Base-by-base conservation (phyloP, 2,329 filamentous ascomycete genomes). In the Clonostachys chloroleuca region DNA sequence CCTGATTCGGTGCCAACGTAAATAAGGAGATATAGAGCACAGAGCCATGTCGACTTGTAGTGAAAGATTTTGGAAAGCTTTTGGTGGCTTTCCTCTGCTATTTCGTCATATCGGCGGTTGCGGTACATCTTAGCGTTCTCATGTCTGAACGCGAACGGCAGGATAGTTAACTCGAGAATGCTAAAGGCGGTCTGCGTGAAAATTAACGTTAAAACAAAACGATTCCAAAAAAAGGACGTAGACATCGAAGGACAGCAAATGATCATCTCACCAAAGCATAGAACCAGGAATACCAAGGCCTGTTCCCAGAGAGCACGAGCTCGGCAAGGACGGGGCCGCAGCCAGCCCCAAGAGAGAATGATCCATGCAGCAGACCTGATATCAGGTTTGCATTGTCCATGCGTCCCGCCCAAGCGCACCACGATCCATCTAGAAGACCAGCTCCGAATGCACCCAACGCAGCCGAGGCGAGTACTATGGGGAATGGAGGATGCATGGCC, bases 331-430 rank as follows among this genome's bases (percentile, higher is more conserved):
- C 7, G 3, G 36, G 36, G 36, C 36, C 17, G 14, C 14, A 39
- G 36, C 14, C 36, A 8, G 36, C 36, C 14, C 36, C 36, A 18
- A 39, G 14, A 18, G 36, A 39, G 17, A 39, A 39, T 12, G 36
- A 39, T n/a, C 36, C 36, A n/a, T 39, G 36, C 12, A 39, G 36
- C 14, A 39, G 10, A 12, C 36, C 36, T 18, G 36, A n/a, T 4
- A 49, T 35, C 20, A 54, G 57, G 49, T 70, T 73, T n/a, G 66
- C 64, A 14, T 60, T 63, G 3, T 60, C 53, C 56, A 72, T 59
- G 4, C 54, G 63, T 0, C 63, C 70, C 1, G 68, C 69, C 70
- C 70, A 74, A 1, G 71, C 68, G 45, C 68, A 73, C 63, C 68
- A 73, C 12, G 66, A 66, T 2, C 64, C 69, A 51, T 75, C 72